A percentile compares a stretch with the other conserved stretches of the same genome.
Conservation (phyloP, 1,139 yeast species). For the Zygoascus sp. region DNA sequence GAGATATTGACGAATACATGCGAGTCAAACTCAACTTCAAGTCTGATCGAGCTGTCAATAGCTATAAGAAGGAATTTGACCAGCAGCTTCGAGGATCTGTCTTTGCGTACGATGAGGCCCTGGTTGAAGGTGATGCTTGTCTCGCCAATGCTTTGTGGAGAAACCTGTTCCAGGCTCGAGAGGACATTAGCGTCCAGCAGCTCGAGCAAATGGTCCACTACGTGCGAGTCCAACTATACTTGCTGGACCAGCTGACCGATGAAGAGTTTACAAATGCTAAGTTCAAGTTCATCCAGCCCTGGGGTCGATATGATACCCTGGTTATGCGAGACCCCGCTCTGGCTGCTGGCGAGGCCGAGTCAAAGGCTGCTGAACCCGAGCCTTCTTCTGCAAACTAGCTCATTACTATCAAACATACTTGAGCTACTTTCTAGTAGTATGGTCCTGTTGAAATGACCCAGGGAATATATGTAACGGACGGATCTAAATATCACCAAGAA, state of each 20-base stretch:
- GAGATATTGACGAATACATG: constrained; percentile 82
- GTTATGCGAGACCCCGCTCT: constrained; percentile 33
- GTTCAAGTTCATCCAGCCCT: constrained; percentile 81
- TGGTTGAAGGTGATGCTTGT: constrained; percentile 75
- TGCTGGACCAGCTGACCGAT: constrained; percentile 78
- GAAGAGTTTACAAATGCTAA: constrained; percentile 90
- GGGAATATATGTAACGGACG: no score
- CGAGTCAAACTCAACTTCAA: constrained; percentile 79
- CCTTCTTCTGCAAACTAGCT: background rate
- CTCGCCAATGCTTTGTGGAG: constrained; percentile 70
- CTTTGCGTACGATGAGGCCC: constrained; percentile 89
- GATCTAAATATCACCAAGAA: no score
- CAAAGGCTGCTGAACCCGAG: background rate
- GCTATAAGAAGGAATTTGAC: constrained; percentile 84
- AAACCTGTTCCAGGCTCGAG: constrained; percentile 72
- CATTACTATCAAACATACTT: background rate
- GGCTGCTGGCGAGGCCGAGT: background rate
- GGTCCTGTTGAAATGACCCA: no score
- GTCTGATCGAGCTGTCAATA: constrained; percentile 80
- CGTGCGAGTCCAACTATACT: constrained; percentile 83
- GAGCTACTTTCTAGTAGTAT: no score
- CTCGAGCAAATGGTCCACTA: constrained; percentile 85
- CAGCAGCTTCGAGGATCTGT: constrained; percentile 86
- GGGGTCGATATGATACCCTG: constrained; percentile 68
- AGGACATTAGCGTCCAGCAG: constrained; percentile 74